Conservation (phyloP, 2,329 filamentous ascomycete species). For the Fusarium robinianum region DNA sequence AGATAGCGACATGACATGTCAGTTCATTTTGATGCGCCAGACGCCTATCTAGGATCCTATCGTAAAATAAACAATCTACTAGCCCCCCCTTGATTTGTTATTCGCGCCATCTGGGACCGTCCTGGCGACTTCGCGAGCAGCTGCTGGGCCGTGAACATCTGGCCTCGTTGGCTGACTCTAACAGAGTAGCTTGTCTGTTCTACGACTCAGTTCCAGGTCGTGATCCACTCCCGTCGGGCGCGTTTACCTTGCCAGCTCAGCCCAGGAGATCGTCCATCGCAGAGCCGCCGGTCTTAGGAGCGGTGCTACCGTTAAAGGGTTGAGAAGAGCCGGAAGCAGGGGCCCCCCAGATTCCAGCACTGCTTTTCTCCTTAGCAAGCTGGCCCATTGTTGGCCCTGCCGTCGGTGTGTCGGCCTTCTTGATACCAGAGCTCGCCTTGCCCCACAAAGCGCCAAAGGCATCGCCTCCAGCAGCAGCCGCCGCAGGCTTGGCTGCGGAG, state of each 20-base stretch:
- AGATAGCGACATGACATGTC: slow-evolving; percentile 36
- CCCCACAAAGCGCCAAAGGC: slow-evolving; percentile 90
- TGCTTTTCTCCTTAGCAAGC: slow-evolving; percentile 97
- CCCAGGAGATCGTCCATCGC: slow-evolving; percentile 56
- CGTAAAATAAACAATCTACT: slow-evolving; percentile 41
- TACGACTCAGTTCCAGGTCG: slow-evolving; percentile 24
- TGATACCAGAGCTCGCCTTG: slow-evolving; percentile 72
- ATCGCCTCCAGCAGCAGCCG: slow-evolving; percentile 69
- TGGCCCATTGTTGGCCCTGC: slow-evolving; percentile 83
- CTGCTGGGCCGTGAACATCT: not conserved
- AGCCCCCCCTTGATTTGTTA: slow-evolving; percentile 31
- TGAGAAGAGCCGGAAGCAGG: slow-evolving; percentile 53
- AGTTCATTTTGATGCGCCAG: slow-evolving; percentile 48
- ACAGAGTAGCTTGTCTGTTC: slow-evolving; percentile 9
- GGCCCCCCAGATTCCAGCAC: slow-evolving; percentile 90
- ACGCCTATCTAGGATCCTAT: slow-evolving; percentile 49
- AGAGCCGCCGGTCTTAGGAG: slow-evolving; percentile 43
- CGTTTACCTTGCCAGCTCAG: slow-evolving; percentile 30
- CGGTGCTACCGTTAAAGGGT: slow-evolving; percentile 34
- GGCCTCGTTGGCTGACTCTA: not conserved
- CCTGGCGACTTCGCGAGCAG: not conserved
- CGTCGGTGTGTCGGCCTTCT: slow-evolving; percentile 67
- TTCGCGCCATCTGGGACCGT: slow-evolving; percentile 28
- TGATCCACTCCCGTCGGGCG: slow-evolving; percentile 13
- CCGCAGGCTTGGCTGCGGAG: slow-evolving; percentile 55